Conservation (phyloP, 768 basidiomycete species). For the Leccinum imitatum region DNA sequence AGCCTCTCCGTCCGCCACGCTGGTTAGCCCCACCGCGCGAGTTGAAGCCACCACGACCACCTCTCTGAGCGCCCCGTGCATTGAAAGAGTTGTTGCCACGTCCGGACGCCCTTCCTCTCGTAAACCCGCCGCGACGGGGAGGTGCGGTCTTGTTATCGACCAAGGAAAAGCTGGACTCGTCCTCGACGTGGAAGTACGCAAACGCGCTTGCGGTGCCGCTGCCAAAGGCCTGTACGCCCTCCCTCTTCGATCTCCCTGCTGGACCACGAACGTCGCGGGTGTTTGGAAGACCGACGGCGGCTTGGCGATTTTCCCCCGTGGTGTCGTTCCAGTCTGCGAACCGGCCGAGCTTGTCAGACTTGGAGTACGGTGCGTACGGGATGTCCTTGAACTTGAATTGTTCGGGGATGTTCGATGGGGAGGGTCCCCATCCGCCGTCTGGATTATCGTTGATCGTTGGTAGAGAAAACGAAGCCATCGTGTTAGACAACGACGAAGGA, state of each 20-base stretch:
- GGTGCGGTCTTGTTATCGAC: slow-evolving; percentile 84
- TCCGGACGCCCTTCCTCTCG: slow-evolving; percentile 45
- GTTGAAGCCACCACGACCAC: slow-evolving; percentile 44
- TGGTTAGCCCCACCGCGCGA: slow-evolving; percentile 42
- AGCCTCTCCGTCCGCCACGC: slow-evolving; percentile 57
- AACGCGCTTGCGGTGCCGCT: slow-evolving; percentile 90
- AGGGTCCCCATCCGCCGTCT: slow-evolving; percentile 91
- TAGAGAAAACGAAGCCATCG: slow-evolving; percentile 80
- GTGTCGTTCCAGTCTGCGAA: slow-evolving; percentile 97
- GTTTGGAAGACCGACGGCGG: slow-evolving; percentile 47
- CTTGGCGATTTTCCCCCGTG: slow-evolving; percentile 60
- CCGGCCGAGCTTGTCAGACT: slow-evolving; percentile 96
- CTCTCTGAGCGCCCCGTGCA: slow-evolving; percentile 45
- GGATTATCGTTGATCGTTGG: slow-evolving; percentile 89
- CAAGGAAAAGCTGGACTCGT: slow-evolving; percentile 94
- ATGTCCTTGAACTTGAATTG: slow-evolving; percentile 99
- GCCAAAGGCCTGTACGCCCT: slow-evolving; percentile 83
- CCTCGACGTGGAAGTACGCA: slow-evolving; percentile 97
- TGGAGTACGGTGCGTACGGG: slow-evolving; percentile 97
- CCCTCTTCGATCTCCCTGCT: slow-evolving; percentile 60
- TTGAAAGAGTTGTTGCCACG: slow-evolving; percentile 35
- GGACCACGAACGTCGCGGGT: slow-evolving; percentile 51
- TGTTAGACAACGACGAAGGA: slow-evolving; percentile 5
- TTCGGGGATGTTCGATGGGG: slow-evolving; percentile 78
- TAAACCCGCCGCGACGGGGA: slow-evolving; percentile 69